These are phyloP conservation scores for Colletotrichum sp. DNA, from an alignment of 2,329 filamentous ascomycete genomes.

Conservation along the genomic window DNA sequence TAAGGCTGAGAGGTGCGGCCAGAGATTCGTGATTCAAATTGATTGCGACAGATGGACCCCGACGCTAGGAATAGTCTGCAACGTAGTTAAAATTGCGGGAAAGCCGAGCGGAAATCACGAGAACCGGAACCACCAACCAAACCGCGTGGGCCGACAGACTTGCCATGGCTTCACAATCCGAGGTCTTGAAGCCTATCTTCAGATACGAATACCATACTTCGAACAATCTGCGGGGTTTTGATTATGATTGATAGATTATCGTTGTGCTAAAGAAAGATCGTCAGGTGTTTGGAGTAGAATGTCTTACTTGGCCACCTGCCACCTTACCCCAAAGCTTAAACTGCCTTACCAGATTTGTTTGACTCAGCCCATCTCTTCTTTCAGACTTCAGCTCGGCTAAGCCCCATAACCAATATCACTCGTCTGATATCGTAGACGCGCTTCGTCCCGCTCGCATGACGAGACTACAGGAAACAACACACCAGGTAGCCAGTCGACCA, in stretches of 20 bases:
- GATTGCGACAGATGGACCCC: neutral
- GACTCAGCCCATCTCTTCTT: neutral
- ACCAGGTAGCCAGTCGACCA: neutral
- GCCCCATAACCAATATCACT: neutral
- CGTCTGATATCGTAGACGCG: neutral
- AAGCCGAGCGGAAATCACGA: neutral
- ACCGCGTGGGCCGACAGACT: neutral
- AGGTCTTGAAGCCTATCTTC: neutral
- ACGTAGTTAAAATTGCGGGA: neutral
- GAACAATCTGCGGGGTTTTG: neutral
- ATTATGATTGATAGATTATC: neutral
- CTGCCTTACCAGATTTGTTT: neutral
- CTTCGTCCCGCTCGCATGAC: neutral
- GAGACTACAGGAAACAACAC: neutral
- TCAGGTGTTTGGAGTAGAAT: neutral
- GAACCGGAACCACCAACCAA: neutral
- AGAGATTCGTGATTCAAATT: constrained; percentile 1
- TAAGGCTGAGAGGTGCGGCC: neutral
- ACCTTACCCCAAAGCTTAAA: neutral
- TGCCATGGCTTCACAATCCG: neutral
- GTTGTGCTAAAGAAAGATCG: neutral
- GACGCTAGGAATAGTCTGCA: neutral
- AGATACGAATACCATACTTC: neutral
- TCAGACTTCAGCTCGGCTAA: neutral
- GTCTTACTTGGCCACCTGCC: neutral